Evolutionary conservation across 305 asterid species (phyloP), one percentile per base, ranked within the genome.

Genomic region (Fraxinus paxiana): DNA sequence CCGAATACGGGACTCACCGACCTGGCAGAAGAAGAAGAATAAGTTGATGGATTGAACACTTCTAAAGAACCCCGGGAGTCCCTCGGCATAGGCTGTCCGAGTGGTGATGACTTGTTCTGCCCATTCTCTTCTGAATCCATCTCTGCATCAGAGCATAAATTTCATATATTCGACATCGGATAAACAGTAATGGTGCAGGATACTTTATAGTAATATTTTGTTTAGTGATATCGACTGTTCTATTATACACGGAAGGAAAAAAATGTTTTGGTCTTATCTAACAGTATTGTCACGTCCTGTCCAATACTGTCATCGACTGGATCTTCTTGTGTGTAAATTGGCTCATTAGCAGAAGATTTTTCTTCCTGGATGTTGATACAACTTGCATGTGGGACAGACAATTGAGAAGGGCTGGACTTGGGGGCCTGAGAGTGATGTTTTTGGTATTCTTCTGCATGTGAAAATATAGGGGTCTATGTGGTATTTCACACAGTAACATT

Each of bases 41-140:
- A 22, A 37, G 88, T 76, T 20, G 94, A 84, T 0, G 98, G 99
- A 75, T 91, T 94, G 89, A 95, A 95, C 1, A 95, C 97, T 77
- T 95, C 99, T 4, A 95, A 86, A 0, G 99, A 95, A 8, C 96
- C 98, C 7, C 99, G 88, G 1, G 92, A 84, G 79, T 95, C 97
- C 82, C 97, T 81, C 0, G 97, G 93, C 8, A 92, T 83, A n/a
- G 95, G 87, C 5, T 94, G 91, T 5, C 85, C 81, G 77, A 82
- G 61, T 0, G 90, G 54, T 1, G 87, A 31, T 13, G 80, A 74
- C 84, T 91, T 88, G 5, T 83, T 83, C 73, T 84, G 87, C 78
- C 85, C 77, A 35, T 82, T 87, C 80, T 87, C 90, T 4, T 33
- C 35, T 6, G 80, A 63, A 17, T 91, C 98, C 96, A 90, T 90